Conservation (phyloP, 257 asterid genomes). For the Solanum virginianum region DNA sequence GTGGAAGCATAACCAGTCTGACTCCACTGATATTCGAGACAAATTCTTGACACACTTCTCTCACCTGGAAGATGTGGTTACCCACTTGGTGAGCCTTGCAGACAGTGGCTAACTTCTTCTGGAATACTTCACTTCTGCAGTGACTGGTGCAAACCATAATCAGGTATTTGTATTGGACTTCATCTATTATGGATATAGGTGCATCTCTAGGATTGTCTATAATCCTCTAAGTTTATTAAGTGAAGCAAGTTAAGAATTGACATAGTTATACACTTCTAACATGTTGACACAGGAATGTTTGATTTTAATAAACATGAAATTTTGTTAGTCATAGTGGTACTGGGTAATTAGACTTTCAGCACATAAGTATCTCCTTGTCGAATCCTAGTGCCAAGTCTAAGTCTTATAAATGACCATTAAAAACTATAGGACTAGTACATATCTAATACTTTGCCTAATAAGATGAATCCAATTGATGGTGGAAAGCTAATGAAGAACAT, state of each 20-base stretch:
- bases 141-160: not conserved
- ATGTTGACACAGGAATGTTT: not conserved
- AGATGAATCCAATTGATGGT: not conserved
- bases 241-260: not conserved
- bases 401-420: not conserved
- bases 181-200: not conserved
- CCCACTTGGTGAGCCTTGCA: conserved; percentile 54
- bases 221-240: not conserved
- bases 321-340: not conserved
- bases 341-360: not conserved
- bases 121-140: not conserved
- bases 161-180: not conserved
- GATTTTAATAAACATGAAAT: not conserved
- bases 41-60: conserved; percentile 49
- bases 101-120: conserved; percentile 14
- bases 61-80: conserved; percentile 60
- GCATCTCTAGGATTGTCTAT: not conserved
- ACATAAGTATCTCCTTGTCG: not conserved
- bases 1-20: conserved; percentile 49
- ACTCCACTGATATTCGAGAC: conserved; percentile 37
- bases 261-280: not conserved
- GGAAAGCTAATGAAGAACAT: not conserved
- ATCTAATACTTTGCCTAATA: not conserved
- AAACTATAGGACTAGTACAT: not conserved
- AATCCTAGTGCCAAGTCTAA: not conserved